These are phyloP conservation scores for Ascochyta rabiei DNA, from an alignment of 2,329 filamentous ascomycete species.

Conservation along the genomic window DNA sequence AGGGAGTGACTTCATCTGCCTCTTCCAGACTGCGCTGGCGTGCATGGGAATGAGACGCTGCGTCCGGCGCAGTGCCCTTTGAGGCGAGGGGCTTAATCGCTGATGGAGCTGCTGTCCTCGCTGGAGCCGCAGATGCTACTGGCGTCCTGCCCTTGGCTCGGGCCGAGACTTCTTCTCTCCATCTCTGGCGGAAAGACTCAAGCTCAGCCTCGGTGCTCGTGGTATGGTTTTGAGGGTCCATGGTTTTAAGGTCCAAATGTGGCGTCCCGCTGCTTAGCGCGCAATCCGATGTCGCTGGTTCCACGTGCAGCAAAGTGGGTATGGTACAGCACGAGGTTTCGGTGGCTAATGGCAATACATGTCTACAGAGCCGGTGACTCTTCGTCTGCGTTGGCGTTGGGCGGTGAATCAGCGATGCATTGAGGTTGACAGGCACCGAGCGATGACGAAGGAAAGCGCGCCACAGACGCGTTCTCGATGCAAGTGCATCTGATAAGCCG, in stretches of 20 bases:
- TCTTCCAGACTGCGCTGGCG: constrained; percentile 41
- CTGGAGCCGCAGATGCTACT: constrained; percentile 19
- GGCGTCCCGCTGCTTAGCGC: constrained; percentile 30
- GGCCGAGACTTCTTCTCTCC: constrained; percentile 77
- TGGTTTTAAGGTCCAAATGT: constrained; percentile 18
- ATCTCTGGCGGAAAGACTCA: constrained; percentile 83
- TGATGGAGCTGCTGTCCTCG: constrained; percentile 23
- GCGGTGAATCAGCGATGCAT: constrained; percentile 1
- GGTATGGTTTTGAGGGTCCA: constrained; percentile 26
- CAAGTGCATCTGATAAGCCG: constrained; percentile 34
- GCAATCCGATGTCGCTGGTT: constrained; percentile 38
- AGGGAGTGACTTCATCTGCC: constrained; percentile 50
- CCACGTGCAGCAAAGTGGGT: constrained; percentile 17
- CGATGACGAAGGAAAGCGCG: constrained; percentile 16
- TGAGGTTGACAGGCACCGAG: constrained; percentile 3
- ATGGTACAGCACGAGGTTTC: constrained; percentile 11
- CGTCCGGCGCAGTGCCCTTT: constrained; percentile 35
- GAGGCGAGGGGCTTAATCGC: constrained; percentile 29
- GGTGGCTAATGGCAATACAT: constrained; percentile 30
- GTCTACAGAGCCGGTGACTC: constrained; percentile 21
- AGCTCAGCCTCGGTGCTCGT: constrained; percentile 67
- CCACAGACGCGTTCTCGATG: constrained; percentile 15
- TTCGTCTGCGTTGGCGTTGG: constrained; percentile 2
- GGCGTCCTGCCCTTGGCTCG: constrained; percentile 50
- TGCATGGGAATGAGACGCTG: constrained; percentile 28